A percentile compares a stretch with the other conserved stretches of the same genome.
phyloP scores from a whole-genome alignment of 192 early-diverging fungal genomes.

The Piromyces sp. region DNA sequence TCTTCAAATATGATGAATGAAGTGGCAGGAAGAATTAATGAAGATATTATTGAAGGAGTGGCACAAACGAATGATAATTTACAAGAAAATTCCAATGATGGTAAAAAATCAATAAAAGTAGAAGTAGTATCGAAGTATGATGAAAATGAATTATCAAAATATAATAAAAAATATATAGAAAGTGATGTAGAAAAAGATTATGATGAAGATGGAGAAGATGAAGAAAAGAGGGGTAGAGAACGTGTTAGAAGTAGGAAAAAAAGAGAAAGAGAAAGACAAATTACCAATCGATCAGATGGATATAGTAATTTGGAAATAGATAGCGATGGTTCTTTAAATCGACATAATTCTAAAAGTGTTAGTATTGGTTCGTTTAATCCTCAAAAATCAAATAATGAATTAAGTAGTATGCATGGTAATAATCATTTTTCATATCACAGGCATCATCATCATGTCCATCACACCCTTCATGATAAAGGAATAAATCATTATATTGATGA shows the following conservation, averaged over 20 bases:
- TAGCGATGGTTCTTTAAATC: background rate
- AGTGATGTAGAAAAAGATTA: background rate
- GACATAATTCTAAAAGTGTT: background rate
- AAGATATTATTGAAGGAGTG: background rate
- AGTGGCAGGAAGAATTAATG: background rate
- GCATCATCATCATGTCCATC: background rate
- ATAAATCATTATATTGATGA: background rate
- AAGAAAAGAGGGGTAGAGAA: background rate
- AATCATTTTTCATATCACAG: background rate
- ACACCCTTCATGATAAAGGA: background rate
- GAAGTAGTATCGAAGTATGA: background rate
- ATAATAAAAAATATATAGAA: background rate
- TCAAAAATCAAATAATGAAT: background rate
- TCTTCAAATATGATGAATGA: background rate
- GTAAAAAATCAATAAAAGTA: background rate
- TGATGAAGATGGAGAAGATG: background rate
- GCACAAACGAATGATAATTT: background rate
- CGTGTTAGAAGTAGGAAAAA: background rate
- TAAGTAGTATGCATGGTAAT: background rate
- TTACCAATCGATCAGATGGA: background rate
- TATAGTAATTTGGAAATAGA: background rate
- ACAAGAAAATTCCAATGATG: background rate
- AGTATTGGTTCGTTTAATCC: background rate
- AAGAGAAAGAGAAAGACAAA: background rate
- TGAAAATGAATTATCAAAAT: background rate